A percentile compares a stretch with the other conserved stretches of the same genome.
phyloP scores from a whole-genome alignment of 2,329 filamentous ascomycete species.

The Fonsecaea pugnacius region DNA sequence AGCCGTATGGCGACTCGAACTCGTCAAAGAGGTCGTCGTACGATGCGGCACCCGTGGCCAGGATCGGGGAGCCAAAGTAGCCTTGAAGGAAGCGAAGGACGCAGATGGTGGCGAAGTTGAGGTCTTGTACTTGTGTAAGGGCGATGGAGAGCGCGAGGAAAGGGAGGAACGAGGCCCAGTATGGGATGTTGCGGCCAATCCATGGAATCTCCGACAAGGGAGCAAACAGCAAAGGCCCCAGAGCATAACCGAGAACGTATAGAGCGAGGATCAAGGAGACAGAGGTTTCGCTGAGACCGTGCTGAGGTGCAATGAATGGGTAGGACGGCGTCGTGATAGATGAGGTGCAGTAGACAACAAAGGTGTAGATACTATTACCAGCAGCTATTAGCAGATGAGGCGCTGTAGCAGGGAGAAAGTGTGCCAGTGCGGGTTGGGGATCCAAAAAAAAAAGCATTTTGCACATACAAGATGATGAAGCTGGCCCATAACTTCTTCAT shows the following conservation, averaged over 20 bases:
- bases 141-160: conserved; percentile 11
- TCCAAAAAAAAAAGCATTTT: not conserved
- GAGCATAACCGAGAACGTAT: conserved; percentile 52
- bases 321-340: conserved; percentile 40
- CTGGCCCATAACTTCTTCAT: conserved; percentile 36
- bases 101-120: conserved; percentile 12
- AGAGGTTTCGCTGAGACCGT: conserved; percentile 37
- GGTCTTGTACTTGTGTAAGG: conserved; percentile 3
- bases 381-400: not conserved
- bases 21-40: conserved; percentile 13
- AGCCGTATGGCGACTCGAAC: conserved; percentile 7
- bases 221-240: conserved; percentile 60
- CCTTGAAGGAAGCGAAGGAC: conserved; percentile 14
- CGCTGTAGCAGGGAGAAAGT: not conserved
- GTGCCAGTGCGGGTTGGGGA: not conserved
- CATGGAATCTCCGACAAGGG: conserved; percentile 61
- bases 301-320: conserved; percentile 33
- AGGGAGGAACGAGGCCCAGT: conserved; percentile 14
- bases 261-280: conserved; percentile 42
- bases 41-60: conserved; percentile 7
- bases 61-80: conserved; percentile 12
- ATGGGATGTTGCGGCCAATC: conserved; percentile 16
- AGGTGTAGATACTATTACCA: conserved; percentile 41
- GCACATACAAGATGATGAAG: conserved; percentile 33
- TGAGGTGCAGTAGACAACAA: conserved; percentile 44